A percentile compares a stretch with the other conserved stretches of the same genome.
Conservation (phyloP, 1,284 basidiomycete species). For the Ustilago cynodontis region DNA sequence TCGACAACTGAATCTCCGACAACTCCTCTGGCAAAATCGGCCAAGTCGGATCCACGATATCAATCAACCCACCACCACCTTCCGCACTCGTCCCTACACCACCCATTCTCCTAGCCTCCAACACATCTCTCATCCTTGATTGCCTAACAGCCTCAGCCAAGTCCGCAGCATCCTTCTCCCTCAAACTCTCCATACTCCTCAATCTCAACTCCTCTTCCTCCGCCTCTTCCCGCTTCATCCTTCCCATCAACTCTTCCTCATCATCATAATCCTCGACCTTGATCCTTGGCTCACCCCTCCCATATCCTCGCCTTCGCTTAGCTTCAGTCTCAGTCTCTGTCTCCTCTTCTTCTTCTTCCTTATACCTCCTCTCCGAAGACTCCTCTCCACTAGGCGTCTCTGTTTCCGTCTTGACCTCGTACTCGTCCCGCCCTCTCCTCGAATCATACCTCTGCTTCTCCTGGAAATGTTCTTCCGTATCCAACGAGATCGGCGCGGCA, state of each 20-base stretch:
- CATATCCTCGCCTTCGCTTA: not conserved
- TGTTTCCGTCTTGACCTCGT: constrained; percentile 6
- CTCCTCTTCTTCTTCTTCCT: constrained; percentile 30
- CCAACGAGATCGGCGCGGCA: constrained; percentile 17
- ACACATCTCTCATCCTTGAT: constrained; percentile 46
- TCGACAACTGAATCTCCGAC: constrained; percentile 42
- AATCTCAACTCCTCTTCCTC: constrained; percentile 30
- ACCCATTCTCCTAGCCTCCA: constrained; percentile 56
- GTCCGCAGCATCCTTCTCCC: constrained; percentile 49
- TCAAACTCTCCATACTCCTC: constrained; percentile 48
- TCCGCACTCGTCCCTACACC: constrained; percentile 31
- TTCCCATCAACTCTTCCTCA: constrained; percentile 4
- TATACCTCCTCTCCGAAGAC: constrained; percentile 10
- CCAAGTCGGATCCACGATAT: constrained; percentile 37
- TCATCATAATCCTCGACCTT: constrained; percentile 39
- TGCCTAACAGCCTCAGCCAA: constrained; percentile 42
- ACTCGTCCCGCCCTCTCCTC: not conserved
- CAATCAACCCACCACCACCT: constrained; percentile 25
- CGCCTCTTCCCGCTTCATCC: not conserved
- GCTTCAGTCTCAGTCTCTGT: constrained; percentile 49
- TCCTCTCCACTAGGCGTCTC: constrained; percentile 23
- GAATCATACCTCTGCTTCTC: constrained; percentile 11
- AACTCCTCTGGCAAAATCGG: constrained; percentile 37
- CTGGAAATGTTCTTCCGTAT: constrained; percentile 43
- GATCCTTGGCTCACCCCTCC: constrained; percentile 12